Conservation (phyloP, 2,329 filamentous ascomycete species). For the Arthrobotrys sphaeroides region DNA sequence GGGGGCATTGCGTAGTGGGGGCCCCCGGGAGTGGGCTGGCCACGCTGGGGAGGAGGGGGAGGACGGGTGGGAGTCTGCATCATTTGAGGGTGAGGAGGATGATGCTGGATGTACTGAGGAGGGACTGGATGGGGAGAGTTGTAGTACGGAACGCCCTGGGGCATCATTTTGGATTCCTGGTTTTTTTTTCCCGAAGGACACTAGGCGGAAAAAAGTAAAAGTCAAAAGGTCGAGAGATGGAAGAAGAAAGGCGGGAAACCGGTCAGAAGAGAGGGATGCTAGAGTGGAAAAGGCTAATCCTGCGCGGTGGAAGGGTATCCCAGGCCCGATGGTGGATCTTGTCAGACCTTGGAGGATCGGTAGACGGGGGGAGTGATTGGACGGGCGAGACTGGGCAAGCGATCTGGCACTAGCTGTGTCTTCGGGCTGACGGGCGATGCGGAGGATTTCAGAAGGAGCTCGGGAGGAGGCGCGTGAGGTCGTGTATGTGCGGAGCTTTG, state of each 20-base stretch:
- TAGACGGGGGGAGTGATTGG: conserved; percentile 45
- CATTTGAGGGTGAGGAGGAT: conserved; percentile 30
- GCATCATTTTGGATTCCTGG: conserved; percentile 44
- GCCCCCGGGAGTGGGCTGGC: conserved; percentile 29
- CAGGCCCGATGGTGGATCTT: conserved; percentile 49
- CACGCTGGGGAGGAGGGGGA: conserved; percentile 20
- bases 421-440: conserved; percentile 5
- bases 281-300: not conserved
- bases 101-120: conserved; percentile 49
- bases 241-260: not conserved
- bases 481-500: not conserved
- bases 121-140: conserved; percentile 27
- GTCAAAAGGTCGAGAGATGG: not conserved
- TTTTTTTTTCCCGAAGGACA: too few relatives aligned
- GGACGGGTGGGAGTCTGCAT: conserved; percentile 47
- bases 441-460: conserved; percentile 41
- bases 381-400: conserved; percentile 26
- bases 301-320: conserved; percentile 33
- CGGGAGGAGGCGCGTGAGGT: not conserved
- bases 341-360: conserved; percentile 33
- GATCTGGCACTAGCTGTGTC: too few relatives aligned
- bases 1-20: conserved; percentile 41
- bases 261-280: not conserved
- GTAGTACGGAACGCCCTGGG: conserved; percentile 33
- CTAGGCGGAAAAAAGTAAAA: not conserved